These are phyloP conservation scores for Russula sp. DNA, from an alignment of 768 basidiomycete species.

Conservation along the genomic window DNA sequence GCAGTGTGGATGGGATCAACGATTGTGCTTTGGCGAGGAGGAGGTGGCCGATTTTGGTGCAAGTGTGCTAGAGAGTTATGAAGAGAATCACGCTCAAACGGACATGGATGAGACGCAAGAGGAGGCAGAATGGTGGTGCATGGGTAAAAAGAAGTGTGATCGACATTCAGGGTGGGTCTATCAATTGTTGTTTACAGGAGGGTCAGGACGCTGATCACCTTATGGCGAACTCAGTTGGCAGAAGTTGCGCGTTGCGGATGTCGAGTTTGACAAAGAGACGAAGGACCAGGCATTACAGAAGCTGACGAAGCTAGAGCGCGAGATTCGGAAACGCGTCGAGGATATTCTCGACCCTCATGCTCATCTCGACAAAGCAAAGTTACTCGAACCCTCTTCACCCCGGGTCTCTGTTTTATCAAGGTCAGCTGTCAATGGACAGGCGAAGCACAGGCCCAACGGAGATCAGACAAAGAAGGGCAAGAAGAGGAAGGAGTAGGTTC, in stretches of 20 bases:
- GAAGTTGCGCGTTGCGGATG: conserved; percentile 61
- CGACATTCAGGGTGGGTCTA: conserved; percentile 63
- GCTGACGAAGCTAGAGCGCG: conserved; percentile 68
- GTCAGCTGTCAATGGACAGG: conserved; percentile 28
- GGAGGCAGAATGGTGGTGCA: conserved; percentile 70
- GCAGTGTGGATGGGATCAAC: conserved; percentile 85
- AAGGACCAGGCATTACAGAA: conserved; percentile 59
- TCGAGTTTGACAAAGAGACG: conserved; percentile 67
- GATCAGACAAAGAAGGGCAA: conserved; percentile 22
- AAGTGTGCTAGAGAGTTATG: conserved; percentile 63
- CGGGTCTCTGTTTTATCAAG: conserved; percentile 22
- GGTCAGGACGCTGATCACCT: conserved; percentile 12
- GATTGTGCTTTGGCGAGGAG: conserved; percentile 76
- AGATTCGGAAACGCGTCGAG: conserved; percentile 70
- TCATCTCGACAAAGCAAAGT: conserved; percentile 3
- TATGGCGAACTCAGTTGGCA: conserved; percentile 54
- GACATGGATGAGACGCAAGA: conserved; percentile 32
- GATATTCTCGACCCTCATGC: conserved; percentile 42
- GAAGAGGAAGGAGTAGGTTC: conserved; percentile 18
- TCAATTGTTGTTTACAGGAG: not conserved
- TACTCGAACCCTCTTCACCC: conserved; percentile 16
- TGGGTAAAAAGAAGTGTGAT: conserved; percentile 64
- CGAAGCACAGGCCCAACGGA: conserved; percentile 19
- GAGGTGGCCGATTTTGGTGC: conserved; percentile 66
- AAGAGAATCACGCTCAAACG: conserved; percentile 34